Evolutionary conservation across 2,329 filamentous ascomycete species (phyloP).

Genomic region (Periconia sp.): DNA sequence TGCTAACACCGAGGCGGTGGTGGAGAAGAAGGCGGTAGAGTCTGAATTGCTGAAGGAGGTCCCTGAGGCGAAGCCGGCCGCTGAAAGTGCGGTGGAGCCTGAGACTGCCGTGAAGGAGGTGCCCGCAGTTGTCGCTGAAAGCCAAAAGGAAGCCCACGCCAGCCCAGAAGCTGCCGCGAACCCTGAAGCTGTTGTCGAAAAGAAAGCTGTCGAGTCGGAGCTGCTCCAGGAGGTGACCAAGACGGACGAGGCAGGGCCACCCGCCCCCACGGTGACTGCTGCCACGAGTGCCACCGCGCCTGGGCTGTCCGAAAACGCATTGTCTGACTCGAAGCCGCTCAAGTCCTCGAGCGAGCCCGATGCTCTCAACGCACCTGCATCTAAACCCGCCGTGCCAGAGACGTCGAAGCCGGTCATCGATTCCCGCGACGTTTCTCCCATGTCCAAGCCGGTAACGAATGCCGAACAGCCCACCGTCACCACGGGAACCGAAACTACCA

Average conservation of each 20-base stretch:
- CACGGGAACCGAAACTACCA: slow-evolving; percentile 42
- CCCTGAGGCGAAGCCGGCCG: slow-evolving; percentile 42
- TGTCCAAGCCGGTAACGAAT: slow-evolving; percentile 41
- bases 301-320: slow-evolving; percentile 26
- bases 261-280: slow-evolving; percentile 42
- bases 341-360: slow-evolving; percentile 34
- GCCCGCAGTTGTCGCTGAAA: slow-evolving; percentile 68
- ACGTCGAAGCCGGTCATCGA: slow-evolving; percentile 29
- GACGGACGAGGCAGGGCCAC: slow-evolving; percentile 46
- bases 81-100: slow-evolving; percentile 28
- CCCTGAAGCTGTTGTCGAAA: slow-evolving; percentile 67
- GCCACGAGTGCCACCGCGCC: slow-evolving; percentile 45
- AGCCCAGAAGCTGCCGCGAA: slow-evolving; percentile 68
- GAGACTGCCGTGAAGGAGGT: slow-evolving; percentile 28
- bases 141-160: slow-evolving; percentile 65
- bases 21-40: slow-evolving; percentile 70
- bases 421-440: slow-evolving; percentile 46
- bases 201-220: slow-evolving; percentile 69
- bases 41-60: slow-evolving; percentile 70
- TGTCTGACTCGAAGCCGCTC: slow-evolving; percentile 30
- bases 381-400: slow-evolving; percentile 28
- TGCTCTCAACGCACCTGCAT: slow-evolving; percentile 43
- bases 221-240: slow-evolving; percentile 64
- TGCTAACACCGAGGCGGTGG: slow-evolving; percentile 63
- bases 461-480: slow-evolving; percentile 46